Conservation (phyloP, 1,139 yeast species). For the Suhomyces bokatorum region DNA sequence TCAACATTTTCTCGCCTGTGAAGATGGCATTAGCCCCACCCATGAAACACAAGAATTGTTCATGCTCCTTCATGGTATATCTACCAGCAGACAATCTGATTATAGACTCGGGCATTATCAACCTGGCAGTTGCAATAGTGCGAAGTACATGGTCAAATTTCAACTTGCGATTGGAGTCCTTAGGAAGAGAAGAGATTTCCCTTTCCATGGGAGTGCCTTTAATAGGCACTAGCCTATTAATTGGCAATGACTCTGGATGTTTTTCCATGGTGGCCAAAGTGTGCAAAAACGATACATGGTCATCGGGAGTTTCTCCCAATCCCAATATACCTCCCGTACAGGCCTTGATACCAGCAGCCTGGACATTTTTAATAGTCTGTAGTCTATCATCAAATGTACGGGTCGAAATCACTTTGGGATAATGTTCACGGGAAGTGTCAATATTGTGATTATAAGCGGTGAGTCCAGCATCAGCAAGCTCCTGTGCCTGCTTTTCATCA, state of each 20-base stretch:
- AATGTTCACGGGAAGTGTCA: slow-evolving; percentile 77
- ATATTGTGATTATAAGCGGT: slow-evolving; percentile 83
- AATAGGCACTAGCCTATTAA: slow-evolving; percentile 74
- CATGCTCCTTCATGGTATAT: slow-evolving; percentile 76
- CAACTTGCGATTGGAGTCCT: slow-evolving; percentile 42
- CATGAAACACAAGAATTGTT: slow-evolving; percentile 73
- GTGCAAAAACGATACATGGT: slow-evolving; percentile 66
- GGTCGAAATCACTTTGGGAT: slow-evolving; percentile 69
- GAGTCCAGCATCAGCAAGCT: slow-evolving; percentile 64
- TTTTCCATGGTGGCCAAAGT: slow-evolving; percentile 65
- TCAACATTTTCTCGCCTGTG: slow-evolving; percentile 79
- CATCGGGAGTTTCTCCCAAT: slow-evolving; percentile 71
- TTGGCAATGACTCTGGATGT: slow-evolving; percentile 84
- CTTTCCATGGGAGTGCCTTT: slow-evolving; percentile 75
- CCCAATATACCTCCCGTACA: slow-evolving; percentile 84
- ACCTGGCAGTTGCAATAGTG: slow-evolving; percentile 74
- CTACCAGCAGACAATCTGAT: slow-evolving; percentile 80
- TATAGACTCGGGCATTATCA: slow-evolving; percentile 70
- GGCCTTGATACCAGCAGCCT: slow-evolving; percentile 64
- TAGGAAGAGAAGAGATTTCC: slow-evolving; percentile 45
- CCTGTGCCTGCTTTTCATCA: slow-evolving; percentile 57
- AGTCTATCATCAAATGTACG: slow-evolving; percentile 71
- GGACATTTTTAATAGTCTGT: slow-evolving; percentile 63
- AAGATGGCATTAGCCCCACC: slow-evolving; percentile 81
- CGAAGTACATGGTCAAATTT: slow-evolving; percentile 62